Conservation (phyloP, 805 yeast species). For the Spathaspora passalidarum region DNA sequence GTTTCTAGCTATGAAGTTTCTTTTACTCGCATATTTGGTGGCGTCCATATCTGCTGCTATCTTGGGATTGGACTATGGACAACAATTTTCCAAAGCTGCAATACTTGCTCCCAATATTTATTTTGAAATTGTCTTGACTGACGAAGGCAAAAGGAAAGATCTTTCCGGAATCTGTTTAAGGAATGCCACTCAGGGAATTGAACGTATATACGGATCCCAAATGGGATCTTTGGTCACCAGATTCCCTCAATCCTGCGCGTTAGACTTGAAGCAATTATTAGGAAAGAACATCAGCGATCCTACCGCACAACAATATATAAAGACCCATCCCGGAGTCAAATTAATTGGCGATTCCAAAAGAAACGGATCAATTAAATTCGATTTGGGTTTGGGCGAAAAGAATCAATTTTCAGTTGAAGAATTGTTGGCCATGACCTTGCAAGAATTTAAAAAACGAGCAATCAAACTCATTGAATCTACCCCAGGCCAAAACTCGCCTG, state of each 20-base stretch:
- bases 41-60: conserved; percentile 52
- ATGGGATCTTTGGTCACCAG: conserved; percentile 68
- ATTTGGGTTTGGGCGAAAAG: conserved; percentile 34
- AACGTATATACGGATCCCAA: conserved; percentile 77
- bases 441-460: conserved; percentile 65
- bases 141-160: conserved; percentile 91
- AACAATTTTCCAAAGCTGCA: conserved; percentile 81
- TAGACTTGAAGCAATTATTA: conserved; percentile 66
- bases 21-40: conserved; percentile 1
- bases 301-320: conserved; percentile 44
- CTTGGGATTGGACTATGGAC: conserved; percentile 86
- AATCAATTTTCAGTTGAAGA: conserved; percentile 62
- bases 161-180: conserved; percentile 72
- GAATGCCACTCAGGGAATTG: conserved; percentile 39
- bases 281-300: conserved; percentile 57
- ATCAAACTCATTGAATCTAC: conserved; percentile 37
- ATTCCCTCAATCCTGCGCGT: conserved; percentile 66
- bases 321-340: conserved; percentile 60
- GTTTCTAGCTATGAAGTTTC: not conserved
- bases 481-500: conserved; percentile 51
- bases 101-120: conserved; percentile 88
- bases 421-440: conserved; percentile 75
- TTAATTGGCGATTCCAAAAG: conserved; percentile 36
- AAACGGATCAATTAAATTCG: conserved; percentile 55
- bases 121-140: conserved; percentile 82